Percentiles rank a stretch among this genome's conserved stretches.
phyloP scores from a whole-genome alignment of 345 rosid species.

The Angophora floribunda region DNA sequence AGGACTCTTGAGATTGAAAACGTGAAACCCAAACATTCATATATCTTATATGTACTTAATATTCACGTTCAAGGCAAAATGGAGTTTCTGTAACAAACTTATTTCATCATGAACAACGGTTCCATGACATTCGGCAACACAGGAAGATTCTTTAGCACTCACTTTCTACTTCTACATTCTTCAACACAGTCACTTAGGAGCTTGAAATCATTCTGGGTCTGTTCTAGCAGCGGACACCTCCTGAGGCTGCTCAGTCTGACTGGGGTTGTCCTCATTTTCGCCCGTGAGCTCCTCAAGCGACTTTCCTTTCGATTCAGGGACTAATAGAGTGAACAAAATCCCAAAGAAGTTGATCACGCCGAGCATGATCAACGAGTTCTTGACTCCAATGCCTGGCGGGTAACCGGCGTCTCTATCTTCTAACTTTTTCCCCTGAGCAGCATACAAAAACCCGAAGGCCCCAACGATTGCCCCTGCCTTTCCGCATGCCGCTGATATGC shows the following conservation, averaged over 20 bases:
- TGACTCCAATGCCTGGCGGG: slow-evolving; percentile 52
- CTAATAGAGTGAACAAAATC: slow-evolving; percentile 36
- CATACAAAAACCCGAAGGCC: slow-evolving; percentile 42
- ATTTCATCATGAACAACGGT: not conserved
- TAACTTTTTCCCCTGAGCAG: slow-evolving; percentile 27
- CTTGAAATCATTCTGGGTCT: not conserved
- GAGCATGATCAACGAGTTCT: slow-evolving; percentile 31
- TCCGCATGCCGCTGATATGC: slow-evolving; percentile 41
- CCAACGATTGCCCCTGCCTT: slow-evolving; percentile 46
- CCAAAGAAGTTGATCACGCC: slow-evolving; percentile 36
- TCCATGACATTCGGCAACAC: not conserved
- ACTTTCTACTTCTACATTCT: not conserved
- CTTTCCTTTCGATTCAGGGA: slow-evolving; percentile 45
- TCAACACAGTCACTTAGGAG: not conserved
- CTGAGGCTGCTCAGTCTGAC: not conserved
- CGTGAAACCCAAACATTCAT: not conserved
- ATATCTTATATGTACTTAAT: not conserved
- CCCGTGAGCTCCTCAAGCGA: slow-evolving; percentile 52
- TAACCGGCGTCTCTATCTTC: slow-evolving; percentile 44
- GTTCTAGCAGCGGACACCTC: not conserved
- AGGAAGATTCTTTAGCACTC: not conserved
- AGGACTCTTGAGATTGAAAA: not conserved
- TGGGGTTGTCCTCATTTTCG: slow-evolving; percentile 19
- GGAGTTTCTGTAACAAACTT: not conserved
- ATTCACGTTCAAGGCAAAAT: not conserved